Evolutionary conservation across 208 protist species (phyloP), one percentile per base, ranked within the genome.

Genomic region (Tritrichomonas foetus): DNA sequence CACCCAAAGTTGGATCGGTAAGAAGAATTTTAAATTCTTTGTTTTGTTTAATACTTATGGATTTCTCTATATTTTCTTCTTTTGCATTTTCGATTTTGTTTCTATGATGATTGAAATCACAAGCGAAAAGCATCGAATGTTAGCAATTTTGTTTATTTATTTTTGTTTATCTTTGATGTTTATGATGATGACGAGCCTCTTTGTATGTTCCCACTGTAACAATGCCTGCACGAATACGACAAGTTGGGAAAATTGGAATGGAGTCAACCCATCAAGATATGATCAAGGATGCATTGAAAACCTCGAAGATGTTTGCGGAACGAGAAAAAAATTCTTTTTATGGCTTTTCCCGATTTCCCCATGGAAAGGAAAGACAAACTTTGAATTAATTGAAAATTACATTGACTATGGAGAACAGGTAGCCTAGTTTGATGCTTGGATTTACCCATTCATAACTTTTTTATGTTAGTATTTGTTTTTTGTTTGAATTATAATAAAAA

Each of bases 21-120:
- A 82, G 30, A 1, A 0, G 0, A 82, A 82, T 82, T n/a, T 82
- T 14, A 82, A 82, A 53, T 47, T 25, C 41, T 82, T 82, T 82
- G 50, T 82, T 16, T 82, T 82, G 50, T 82, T 82, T 82, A 82
- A 49, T n/a, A 50, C 50, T 9, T 82, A 82, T 82, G 74, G 74
- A 50, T 44, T 25, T 2, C 47, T 82, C 11, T 82, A 53, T 30
- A 47, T 14, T 8, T 25, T 82, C 11, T 2, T 75, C 3, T 75
- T 36, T 2, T 20, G 36, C 3, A 16, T 2, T 25, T 47, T 75
- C 0, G 16, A 20, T 13, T 1, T 44, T 44, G 33, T 41, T 5
- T 1, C 3, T 1, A 41, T 41, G 1, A 36, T 75, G 36, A 13
- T 44, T 13, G 3, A 44, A 44, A 75, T 2, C 5, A 44, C 22